phyloP scores from a whole-genome alignment of 1,284 basidiomycete species.

The Flammula alnicola region DNA sequence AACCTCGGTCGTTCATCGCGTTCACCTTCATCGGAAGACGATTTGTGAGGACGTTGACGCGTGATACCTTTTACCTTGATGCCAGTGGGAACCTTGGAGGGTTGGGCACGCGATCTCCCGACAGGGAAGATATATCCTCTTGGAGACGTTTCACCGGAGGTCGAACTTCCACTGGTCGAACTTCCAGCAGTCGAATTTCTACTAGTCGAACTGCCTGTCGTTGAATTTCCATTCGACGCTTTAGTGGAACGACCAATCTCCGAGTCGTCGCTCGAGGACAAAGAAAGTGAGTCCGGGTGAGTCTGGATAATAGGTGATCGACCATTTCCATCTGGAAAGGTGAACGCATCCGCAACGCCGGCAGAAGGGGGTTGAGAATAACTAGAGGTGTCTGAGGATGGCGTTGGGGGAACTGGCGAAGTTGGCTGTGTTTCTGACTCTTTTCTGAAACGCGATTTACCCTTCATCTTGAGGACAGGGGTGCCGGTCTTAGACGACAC shows the following conservation, averaged over 20 bases:
- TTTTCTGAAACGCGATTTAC: conserved; percentile 8
- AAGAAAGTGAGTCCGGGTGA: too few species aligned
- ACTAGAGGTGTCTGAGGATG: too few species aligned
- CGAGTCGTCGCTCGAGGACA: background rate
- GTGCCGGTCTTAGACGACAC: conserved; percentile 22
- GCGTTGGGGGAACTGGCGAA: background rate
- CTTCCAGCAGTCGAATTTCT: background rate
- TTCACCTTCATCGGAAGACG: conserved; percentile 3
- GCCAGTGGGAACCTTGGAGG: conserved; percentile 11
- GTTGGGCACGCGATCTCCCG: conserved; percentile 33
- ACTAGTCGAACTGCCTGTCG: background rate
- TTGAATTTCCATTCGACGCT: too few species aligned
- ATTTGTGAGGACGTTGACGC: conserved; percentile 2
- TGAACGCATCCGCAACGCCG: background rate
- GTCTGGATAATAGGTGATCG: too few species aligned
- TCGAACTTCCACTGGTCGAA: conserved; percentile 4
- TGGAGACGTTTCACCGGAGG: conserved; percentile 1
- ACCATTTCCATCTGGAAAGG: too few species aligned
- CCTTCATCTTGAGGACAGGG: conserved; percentile 19
- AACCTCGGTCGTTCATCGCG: conserved; percentile 19
- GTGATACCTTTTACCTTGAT: background rate
- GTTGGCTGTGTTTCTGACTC: background rate
- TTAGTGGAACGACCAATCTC: background rate
- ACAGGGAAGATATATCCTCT: conserved; percentile 29
- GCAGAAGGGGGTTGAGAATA: too few species aligned